Conservation (phyloP, 169 alveolate species). For the Condylostoma magnum region DNA sequence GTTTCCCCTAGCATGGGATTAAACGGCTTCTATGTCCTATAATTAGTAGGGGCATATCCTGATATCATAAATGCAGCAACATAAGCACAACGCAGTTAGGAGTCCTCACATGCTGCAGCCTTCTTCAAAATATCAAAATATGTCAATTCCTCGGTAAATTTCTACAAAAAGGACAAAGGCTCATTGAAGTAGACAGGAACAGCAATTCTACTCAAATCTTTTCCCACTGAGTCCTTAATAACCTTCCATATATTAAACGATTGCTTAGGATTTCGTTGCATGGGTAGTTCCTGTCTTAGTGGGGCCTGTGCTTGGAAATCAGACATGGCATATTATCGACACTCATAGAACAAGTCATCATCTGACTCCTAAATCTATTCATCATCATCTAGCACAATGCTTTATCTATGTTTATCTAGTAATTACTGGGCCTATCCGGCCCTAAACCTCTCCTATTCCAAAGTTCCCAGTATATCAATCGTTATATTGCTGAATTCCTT, state of each 20-base stretch:
- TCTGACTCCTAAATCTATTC: background rate
- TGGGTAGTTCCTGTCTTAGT: slow-evolving; percentile 31
- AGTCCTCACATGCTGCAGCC: slow-evolving; percentile 56
- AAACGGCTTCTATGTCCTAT: slow-evolving; percentile 91
- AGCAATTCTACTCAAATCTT: slow-evolving; percentile 95
- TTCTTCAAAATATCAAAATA: slow-evolving; percentile 80
- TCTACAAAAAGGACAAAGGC: slow-evolving; percentile 94
- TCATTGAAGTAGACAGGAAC: slow-evolving; percentile 97
- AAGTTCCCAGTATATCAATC: background rate
- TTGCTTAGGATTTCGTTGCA: slow-evolving; percentile 42
- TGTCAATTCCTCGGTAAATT: slow-evolving; percentile 92
- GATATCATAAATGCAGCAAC: slow-evolving; percentile 88
- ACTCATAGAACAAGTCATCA: background rate
- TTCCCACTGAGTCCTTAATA: slow-evolving; percentile 95
- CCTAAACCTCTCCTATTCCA: too few species aligned
- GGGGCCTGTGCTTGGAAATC: background rate
- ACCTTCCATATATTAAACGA: slow-evolving; percentile 88
- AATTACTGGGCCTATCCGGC: too few species aligned
- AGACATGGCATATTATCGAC: background rate
- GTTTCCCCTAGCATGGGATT: slow-evolving; percentile 97
- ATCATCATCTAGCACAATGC: background rate
- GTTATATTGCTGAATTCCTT: too few species aligned
- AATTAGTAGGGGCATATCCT: slow-evolving; percentile 83
- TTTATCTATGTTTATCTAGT: background rate
- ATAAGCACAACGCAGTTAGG: slow-evolving; percentile 84